A percentile compares a stretch with the other conserved stretches of the same genome.
phyloP scores from a whole-genome alignment of 2,329 filamentous ascomycete genomes.

The Rutstroemia sydowiana region DNA sequence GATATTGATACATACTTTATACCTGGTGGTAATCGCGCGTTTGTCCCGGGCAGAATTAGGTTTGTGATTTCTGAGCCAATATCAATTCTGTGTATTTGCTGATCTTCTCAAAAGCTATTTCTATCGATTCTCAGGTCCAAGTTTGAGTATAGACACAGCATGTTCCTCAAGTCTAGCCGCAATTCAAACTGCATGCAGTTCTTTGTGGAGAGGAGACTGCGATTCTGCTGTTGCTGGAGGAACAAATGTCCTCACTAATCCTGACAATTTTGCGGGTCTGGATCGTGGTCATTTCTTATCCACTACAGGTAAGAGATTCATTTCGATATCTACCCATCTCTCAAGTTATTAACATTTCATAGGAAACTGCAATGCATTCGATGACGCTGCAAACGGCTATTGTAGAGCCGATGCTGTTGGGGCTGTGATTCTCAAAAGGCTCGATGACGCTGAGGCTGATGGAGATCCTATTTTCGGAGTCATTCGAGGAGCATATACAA shows the following conservation, averaged over 20 bases:
- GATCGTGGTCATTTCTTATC: conserved; percentile 13
- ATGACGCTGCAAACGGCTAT: conserved; percentile 55
- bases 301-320: conserved; percentile 5
- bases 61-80: background rate
- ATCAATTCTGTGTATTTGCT: conserved; percentile 45
- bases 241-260: conserved; percentile 29
- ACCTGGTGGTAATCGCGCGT: conserved; percentile 21
- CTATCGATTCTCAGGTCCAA: conserved; percentile 39
- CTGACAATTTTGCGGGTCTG: conserved; percentile 31
- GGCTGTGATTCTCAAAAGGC: background rate
- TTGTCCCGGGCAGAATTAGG: conserved; percentile 27
- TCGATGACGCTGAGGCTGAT: background rate
- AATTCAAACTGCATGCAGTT: conserved; percentile 45
- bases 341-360: background rate
- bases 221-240: conserved; percentile 35
- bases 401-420: conserved; percentile 53
- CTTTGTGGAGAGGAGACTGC: conserved; percentile 38
- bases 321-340: background rate
- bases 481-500: background rate
- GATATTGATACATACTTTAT: conserved; percentile 24
- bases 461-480: background rate
- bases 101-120: conserved; percentile 21
- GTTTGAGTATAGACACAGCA: conserved; percentile 51
- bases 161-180: conserved; percentile 39
- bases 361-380: conserved; percentile 39